Conservation (phyloP, 1,284 basidiomycete genomes). For the Vanrija sp. region DNA sequence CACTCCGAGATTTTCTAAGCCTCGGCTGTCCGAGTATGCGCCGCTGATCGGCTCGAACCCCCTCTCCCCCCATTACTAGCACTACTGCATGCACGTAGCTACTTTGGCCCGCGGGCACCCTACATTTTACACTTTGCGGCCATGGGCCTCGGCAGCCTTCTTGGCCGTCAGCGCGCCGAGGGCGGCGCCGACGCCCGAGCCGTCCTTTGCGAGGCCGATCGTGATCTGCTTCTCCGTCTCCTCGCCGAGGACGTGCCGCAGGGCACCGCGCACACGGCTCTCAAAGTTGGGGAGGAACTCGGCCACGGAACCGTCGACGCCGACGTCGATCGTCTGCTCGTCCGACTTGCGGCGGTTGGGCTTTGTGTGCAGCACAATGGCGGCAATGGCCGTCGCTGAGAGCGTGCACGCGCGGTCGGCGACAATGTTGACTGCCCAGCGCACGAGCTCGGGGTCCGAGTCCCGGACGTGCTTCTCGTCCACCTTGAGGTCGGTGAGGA, state of each 20-base stretch:
- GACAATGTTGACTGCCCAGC: conserved; percentile 72
- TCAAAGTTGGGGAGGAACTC: conserved; percentile 88
- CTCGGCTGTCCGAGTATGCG: no score
- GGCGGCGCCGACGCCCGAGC: conserved; percentile 79
- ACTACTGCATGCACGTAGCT: neutral
- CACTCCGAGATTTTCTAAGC: no score
- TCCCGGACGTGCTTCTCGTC: conserved; percentile 48
- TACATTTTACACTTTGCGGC: neutral
- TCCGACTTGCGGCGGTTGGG: conserved; percentile 54
- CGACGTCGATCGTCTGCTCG: conserved; percentile 62
- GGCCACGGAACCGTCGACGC: conserved; percentile 87
- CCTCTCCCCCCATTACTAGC: neutral
- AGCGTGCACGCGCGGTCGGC: conserved; percentile 76
- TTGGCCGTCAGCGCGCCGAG: conserved; percentile 50
- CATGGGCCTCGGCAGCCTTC: conserved; percentile 37
- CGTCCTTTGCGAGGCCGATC: conserved; percentile 92
- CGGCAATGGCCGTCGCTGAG: conserved; percentile 81
- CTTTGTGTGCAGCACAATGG: conserved; percentile 76
- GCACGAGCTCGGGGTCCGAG: conserved; percentile 65
- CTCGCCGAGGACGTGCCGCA: conserved; percentile 71
- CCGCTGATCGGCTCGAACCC: neutral
- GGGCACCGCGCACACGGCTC: conserved; percentile 64
- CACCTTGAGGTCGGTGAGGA: conserved; percentile 64
- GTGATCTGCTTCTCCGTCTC: conserved; percentile 72
- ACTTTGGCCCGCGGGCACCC: neutral